phyloP scores from a whole-genome alignment of 768 basidiomycete species.

The Phylloporus scabripes region DNA sequence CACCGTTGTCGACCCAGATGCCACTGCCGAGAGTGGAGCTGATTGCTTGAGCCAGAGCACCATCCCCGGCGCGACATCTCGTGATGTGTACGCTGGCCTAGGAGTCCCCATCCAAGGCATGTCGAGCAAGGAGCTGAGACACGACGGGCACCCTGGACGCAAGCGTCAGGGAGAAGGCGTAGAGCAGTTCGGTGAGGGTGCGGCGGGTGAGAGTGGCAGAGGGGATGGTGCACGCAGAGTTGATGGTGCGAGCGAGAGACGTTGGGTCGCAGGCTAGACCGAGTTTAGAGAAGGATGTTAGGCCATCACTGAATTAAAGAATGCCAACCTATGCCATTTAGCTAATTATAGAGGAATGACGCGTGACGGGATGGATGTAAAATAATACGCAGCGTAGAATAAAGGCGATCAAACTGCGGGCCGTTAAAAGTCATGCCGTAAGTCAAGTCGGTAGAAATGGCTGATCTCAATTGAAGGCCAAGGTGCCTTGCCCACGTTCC shows the following conservation, averaged over 20 bases:
- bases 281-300: constrained; percentile 1
- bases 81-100: constrained; percentile 27
- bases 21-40: constrained; percentile 18
- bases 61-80: constrained; percentile 31
- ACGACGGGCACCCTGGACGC: constrained; percentile 29
- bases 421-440: background rate
- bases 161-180: constrained; percentile 22
- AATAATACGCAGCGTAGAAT: constrained; percentile 7
- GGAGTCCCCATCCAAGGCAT: constrained; percentile 30
- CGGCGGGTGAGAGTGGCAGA: background rate
- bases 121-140: constrained; percentile 33
- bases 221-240: background rate
- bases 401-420: constrained; percentile 4
- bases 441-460: background rate
- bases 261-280: constrained; percentile 4
- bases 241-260: constrained; percentile 6
- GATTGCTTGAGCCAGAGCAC: constrained; percentile 18
- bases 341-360: background rate
- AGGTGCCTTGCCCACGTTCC: constrained; percentile 55
- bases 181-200: constrained; percentile 13
- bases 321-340: background rate
- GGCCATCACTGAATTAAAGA: background rate
- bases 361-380: background rate
- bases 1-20: constrained; percentile 30
- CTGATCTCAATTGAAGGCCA: constrained; percentile 30